Conservation (phyloP, 1,284 basidiomycete genomes). For the Apiotrichum akiyoshidainum region DNA sequence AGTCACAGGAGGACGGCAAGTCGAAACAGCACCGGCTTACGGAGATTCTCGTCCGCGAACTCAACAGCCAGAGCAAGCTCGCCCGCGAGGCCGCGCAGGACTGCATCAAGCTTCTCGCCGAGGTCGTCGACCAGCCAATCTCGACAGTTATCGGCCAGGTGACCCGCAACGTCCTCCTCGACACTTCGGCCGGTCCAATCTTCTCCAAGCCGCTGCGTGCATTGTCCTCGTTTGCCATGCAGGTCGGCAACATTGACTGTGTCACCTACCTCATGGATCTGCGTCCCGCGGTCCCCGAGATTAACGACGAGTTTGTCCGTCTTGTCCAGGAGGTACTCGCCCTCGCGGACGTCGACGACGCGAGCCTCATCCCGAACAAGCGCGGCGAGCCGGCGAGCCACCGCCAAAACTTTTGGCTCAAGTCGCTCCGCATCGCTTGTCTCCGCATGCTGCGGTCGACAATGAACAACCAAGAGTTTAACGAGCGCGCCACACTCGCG, state of each 20-base stretch:
- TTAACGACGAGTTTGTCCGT: constrained; percentile 88
- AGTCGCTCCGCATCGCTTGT: constrained; percentile 90
- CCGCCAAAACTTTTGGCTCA: constrained; percentile 78
- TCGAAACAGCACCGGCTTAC: constrained; percentile 58
- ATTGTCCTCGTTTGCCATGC: constrained; percentile 89
- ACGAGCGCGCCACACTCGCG: constrained; percentile 67
- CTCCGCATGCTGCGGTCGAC: constrained; percentile 90
- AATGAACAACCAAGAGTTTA: constrained; percentile 91
- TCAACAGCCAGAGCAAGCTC: constrained; percentile 80
- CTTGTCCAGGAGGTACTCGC: constrained; percentile 92
- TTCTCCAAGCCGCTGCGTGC: constrained; percentile 97
- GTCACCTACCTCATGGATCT: constrained; percentile 86
- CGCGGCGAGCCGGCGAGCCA: constrained; percentile 66
- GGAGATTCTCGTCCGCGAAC: constrained; percentile 83
- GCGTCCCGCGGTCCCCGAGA: constrained; percentile 78
- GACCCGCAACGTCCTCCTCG: constrained; percentile 82
- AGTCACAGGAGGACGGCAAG: constrained; percentile 50
- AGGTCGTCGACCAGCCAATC: constrained; percentile 68
- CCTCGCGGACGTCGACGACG: constrained; percentile 91
- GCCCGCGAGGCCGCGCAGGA: constrained; percentile 82
- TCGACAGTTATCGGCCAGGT: constrained; percentile 72
- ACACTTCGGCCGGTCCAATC: constrained; percentile 60
- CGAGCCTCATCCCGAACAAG: constrained; percentile 60
- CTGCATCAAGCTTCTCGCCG: constrained; percentile 76
- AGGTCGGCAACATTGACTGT: constrained; percentile 98